These are phyloP conservation scores for Sclerotinia trifoliorum DNA, from an alignment of 2,329 filamentous ascomycete genomes.

Conservation along the genomic window DNA sequence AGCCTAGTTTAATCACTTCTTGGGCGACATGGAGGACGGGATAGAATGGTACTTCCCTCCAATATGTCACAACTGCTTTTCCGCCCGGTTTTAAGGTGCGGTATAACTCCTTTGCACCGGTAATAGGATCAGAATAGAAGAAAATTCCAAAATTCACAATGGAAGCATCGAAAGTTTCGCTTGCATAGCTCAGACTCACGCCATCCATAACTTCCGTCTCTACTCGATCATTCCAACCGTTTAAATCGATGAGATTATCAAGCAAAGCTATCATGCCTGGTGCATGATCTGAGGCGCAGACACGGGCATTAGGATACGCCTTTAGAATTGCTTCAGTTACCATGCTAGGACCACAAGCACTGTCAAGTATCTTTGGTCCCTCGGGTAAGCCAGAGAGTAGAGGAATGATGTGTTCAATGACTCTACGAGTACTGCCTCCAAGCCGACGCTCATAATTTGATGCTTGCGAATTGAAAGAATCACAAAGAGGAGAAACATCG, in stretches of 20 bases:
- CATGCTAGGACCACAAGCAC: constrained; percentile 7
- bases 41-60: constrained; percentile 8
- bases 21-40: neutral
- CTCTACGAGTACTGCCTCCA: neutral
- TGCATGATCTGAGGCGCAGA: constrained; percentile 1
- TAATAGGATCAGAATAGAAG: constrained; percentile 45
- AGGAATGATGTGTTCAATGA: neutral
- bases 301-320: neutral
- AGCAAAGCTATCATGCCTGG: constrained; percentile 5
- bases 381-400: neutral
- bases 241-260: neutral
- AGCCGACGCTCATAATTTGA: neutral
- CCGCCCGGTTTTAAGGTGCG: constrained; percentile 88
- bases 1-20: neutral
- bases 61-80: constrained; percentile 45
- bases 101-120: constrained; percentile 75
- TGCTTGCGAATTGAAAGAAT: neutral
- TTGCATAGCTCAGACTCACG: neutral
- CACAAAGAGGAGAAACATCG: neutral
- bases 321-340: neutral
- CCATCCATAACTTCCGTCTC: constrained; percentile 4
- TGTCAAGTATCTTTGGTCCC: neutral
- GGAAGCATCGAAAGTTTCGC: neutral
- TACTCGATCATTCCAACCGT: neutral
- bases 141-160: constrained; percentile 13